phyloP scores from a whole-genome alignment of 1,139 yeast genomes.

The Pichia sp. region DNA sequence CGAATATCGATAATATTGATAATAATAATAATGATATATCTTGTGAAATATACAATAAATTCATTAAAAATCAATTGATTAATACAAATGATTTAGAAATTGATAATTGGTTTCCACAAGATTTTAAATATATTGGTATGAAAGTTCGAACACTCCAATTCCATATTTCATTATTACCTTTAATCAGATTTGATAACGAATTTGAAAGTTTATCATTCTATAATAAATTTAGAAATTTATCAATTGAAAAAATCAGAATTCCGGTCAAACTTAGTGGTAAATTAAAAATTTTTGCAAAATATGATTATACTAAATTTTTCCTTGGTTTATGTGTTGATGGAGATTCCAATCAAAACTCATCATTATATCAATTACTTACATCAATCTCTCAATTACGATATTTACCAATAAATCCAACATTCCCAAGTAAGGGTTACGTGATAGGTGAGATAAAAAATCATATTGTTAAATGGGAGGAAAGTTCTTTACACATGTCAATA shows the following conservation, averaged over 20 bases:
- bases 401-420: constrained; percentile 3
- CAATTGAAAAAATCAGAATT: too few species aligned
- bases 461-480: constrained; percentile 12
- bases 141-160: constrained; percentile 11
- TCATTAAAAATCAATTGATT: constrained; percentile 15
- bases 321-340: neutral
- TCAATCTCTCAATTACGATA: neutral
- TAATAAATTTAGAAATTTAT: neutral
- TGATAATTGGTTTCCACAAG: constrained; percentile 9
- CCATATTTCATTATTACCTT: constrained; percentile 26
- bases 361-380: too few species aligned
- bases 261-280: constrained; percentile 5
- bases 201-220: neutral
- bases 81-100: constrained; percentile 17
- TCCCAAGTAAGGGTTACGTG: constrained; percentile 15
- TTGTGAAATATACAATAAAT: neutral
- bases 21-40: neutral
- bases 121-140: constrained; percentile 7
- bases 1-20: constrained; percentile 1
- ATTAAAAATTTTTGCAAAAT: constrained; percentile 19
- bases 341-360: too few species aligned
- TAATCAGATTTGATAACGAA: constrained; percentile 16
- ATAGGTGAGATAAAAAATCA: constrained; percentile 19
- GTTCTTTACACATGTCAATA: constrained; percentile 21
- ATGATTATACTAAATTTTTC: constrained; percentile 18